These are phyloP conservation scores for Populus simonii DNA, from an alignment of 345 rosid genomes.

Conservation along the genomic window DNA sequence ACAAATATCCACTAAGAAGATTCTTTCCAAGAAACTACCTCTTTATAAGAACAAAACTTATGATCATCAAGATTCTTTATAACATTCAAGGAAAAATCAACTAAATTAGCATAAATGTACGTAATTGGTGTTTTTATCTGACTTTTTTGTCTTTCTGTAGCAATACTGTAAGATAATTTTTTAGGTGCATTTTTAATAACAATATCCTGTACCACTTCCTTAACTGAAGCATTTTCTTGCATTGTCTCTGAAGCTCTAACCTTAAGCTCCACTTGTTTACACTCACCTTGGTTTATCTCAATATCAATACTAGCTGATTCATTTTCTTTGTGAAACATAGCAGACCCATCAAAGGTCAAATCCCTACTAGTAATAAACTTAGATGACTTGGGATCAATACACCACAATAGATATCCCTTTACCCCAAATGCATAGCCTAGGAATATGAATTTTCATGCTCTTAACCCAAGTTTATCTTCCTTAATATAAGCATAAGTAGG, in stretches of 20 bases:
- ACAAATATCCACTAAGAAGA: not conserved
- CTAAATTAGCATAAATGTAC: not conserved
- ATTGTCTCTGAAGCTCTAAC: not conserved
- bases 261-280: not conserved
- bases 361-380: not conserved
- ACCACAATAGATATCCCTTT: too few species aligned
- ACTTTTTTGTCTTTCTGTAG: not conserved
- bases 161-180: not conserved
- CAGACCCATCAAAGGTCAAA: not conserved
- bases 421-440: too few species aligned
- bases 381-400: not conserved
- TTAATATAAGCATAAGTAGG: too few species aligned
- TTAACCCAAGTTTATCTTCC: too few species aligned
- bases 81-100: not conserved
- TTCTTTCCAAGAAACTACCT: not conserved
- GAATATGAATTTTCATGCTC: too few species aligned
- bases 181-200: too few species aligned
- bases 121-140: not conserved
- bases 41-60: not conserved
- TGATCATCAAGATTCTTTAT: not conserved
- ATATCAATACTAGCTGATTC: too few species aligned
- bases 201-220: not conserved
- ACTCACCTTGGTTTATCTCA: not conserved
- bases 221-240: not conserved
- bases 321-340: not conserved